A percentile compares a stretch with the other conserved stretches of the same genome.
phyloP scores from a whole-genome alignment of 2,329 filamentous ascomycete species.

The Ascochyta pisi region DNA sequence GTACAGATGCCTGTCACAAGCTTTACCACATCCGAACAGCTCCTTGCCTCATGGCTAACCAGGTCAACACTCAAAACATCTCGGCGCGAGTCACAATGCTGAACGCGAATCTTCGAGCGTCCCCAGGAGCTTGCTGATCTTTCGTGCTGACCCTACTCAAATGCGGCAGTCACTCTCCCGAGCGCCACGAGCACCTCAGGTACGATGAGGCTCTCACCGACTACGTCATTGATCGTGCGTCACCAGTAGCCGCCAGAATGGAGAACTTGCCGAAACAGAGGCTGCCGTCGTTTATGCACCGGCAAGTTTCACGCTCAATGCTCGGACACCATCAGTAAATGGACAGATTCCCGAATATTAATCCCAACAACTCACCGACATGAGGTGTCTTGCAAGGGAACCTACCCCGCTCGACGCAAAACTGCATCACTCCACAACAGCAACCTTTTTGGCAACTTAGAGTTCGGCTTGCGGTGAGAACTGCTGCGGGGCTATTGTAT shows the following conservation, averaged over 20 bases:
- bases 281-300: neutral
- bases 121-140: slow-evolving; percentile 16
- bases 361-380: no score
- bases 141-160: slow-evolving; percentile 5
- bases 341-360: no score
- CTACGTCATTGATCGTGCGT: slow-evolving; percentile 22
- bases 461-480: no score
- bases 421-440: no score
- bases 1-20: neutral
- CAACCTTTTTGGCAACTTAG: no score
- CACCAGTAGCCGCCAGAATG: neutral
- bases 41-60: slow-evolving; percentile 1
- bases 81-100: slow-evolving; percentile 12
- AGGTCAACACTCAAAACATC: neutral
- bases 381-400: no score
- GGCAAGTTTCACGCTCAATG: neutral
- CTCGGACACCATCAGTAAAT: neutral
- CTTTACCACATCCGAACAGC: neutral
- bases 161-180: slow-evolving; percentile 6
- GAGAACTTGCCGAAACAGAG: slow-evolving; percentile 11
- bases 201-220: slow-evolving; percentile 30
- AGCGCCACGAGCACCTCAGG: slow-evolving; percentile 6
- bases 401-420: no score
- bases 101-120: neutral
- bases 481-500: no score